These are phyloP conservation scores for Penicillium thymicola DNA, from an alignment of 2,329 filamentous ascomycete genomes.

Conservation along the genomic window DNA sequence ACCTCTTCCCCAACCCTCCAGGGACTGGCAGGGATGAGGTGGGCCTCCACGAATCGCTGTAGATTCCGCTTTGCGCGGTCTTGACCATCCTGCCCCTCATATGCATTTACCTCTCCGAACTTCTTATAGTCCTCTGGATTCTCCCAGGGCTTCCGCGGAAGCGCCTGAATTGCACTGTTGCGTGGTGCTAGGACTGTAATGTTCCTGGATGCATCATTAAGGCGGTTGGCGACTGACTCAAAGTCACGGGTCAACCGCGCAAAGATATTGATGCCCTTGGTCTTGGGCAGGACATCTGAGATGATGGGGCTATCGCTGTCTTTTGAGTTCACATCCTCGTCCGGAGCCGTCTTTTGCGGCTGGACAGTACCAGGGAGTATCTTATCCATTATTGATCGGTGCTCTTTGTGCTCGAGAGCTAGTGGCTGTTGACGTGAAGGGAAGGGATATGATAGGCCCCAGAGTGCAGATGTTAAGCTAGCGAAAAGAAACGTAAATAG, in stretches of 20 bases:
- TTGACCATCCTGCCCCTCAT: conserved; percentile 70
- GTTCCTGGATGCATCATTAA: conserved; percentile 65
- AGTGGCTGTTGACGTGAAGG: conserved; percentile 12
- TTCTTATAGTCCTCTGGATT: conserved; percentile 68
- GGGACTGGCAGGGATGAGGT: conserved; percentile 71
- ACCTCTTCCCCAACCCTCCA: conserved; percentile 69
- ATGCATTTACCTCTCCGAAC: conserved; percentile 64
- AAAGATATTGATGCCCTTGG: conserved; percentile 79
- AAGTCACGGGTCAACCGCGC: conserved; percentile 76
- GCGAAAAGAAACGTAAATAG: conserved; percentile 11
- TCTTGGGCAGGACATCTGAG: conserved; percentile 77
- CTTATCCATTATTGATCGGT: conserved; percentile 26
- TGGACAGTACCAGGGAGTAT: conserved; percentile 22
- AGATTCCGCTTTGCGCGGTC: conserved; percentile 75
- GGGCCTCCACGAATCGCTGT: conserved; percentile 76
- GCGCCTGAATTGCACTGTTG: conserved; percentile 72
- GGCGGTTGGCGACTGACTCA: conserved; percentile 62
- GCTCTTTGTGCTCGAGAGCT: conserved; percentile 18
- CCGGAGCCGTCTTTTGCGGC: conserved; percentile 17
- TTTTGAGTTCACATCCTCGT: conserved; percentile 14
- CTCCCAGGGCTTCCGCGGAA: conserved; percentile 74
- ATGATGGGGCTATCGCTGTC: conserved; percentile 58
- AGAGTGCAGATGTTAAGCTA: conserved; percentile 12
- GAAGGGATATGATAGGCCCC: conserved; percentile 8
- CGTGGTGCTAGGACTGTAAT: conserved; percentile 84